Conservation (phyloP, 176 grass and related monocot species). For the Ananas comosus region DNA sequence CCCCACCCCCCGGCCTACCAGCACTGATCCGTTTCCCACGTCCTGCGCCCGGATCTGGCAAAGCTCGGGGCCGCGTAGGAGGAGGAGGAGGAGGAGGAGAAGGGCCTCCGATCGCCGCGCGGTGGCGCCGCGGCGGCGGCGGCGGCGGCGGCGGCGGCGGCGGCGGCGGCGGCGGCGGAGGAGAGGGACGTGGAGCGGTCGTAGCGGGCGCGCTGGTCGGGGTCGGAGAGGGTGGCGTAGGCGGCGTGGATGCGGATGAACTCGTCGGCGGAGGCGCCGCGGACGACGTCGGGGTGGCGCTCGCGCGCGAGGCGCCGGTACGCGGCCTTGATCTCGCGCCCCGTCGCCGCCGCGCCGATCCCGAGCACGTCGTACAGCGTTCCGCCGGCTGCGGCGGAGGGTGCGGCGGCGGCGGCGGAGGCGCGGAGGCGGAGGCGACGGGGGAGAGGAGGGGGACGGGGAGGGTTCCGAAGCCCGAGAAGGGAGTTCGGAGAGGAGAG, state of each 20-base stretch:
- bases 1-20: no score
- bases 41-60: constrained; percentile 10
- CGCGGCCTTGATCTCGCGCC: constrained; percentile 17
- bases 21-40: constrained; percentile 67
- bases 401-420: neutral
- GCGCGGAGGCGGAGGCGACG: no score
- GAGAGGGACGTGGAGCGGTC: constrained; percentile 13
- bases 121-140: constrained; percentile 14
- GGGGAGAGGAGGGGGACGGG: neutral
- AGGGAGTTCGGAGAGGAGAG: neutral
- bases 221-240: constrained; percentile 58
- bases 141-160: constrained; percentile 36
- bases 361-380: constrained; percentile 19
- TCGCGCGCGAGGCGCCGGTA: constrained; percentile 29
- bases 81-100: neutral
- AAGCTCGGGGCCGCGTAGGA: no score
- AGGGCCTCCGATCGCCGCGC: neutral
- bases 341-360: neutral
- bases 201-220: constrained; percentile 44
- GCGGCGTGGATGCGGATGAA: constrained; percentile 44
- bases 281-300: constrained; percentile 43
- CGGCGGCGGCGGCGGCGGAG: constrained; percentile 40
- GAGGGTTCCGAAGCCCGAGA: neutral
- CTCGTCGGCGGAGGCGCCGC: constrained; percentile 13
- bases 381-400: neutral